Base-by-base conservation (phyloP, 768 basidiomycete species). In the Lactarius akahatsu region DNA sequence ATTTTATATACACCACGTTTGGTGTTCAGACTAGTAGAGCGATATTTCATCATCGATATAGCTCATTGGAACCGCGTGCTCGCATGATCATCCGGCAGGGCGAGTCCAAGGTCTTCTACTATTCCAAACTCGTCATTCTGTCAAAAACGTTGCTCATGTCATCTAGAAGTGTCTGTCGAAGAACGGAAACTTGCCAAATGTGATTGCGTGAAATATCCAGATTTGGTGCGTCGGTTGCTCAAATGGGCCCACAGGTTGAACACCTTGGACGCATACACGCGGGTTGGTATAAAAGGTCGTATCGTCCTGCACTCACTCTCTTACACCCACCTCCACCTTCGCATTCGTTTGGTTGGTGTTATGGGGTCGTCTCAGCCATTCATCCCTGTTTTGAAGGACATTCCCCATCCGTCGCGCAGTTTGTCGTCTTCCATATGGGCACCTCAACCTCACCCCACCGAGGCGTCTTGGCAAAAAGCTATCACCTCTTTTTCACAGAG, bases 371-470 rank as follows among this genome's bases (percentile, higher is more conserved):
- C 62, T 61, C 70, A 70, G 59, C 65, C 68, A 13, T 67, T 71
- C 58, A 41, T 66, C 26, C 68, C 69, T 6, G n/a, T 63, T 43
- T 59, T 61, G 54, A 66, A 71, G 62, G 47, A 65, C 36, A 43
- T 64, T 54, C 62, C 62, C 30, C 67, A 65, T 10, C 65, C 70
- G 7, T 71, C 70, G 32, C 70, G 70, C 52, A 10, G 64, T 30
- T 62, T 71, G 20, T 63, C 72, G 1, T 66, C 77, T 4, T 91
- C 90, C 59, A 92, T 93, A 68, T 93, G 91, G 91, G 91, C 91
- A 0, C 91, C 91, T 9, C 89, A 88, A 73, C 88, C 90, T 4
- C 89, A 88, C 74, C 83, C 84, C 6, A 81, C 83, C 18, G 87
- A 87, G 23, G 73, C 80, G 6, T 82, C 85, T 15, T 93, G 91